These are phyloP conservation scores for Dryas integrifolia DNA, from an alignment of 331 rosid genomes.

Conservation along the genomic window DNA sequence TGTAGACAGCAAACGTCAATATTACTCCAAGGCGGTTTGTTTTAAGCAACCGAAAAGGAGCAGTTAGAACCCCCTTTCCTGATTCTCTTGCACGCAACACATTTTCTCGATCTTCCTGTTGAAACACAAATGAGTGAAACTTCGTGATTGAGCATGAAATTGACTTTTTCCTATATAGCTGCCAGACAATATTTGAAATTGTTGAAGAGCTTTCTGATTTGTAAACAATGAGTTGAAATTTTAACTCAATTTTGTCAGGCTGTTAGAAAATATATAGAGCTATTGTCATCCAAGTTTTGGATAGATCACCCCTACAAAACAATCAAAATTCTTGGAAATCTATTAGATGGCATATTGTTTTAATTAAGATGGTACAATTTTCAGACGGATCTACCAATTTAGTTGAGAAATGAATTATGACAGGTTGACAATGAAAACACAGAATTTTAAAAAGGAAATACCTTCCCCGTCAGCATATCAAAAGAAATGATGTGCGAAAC, in stretches of 20 bases:
- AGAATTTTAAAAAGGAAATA: constrained; percentile 31
- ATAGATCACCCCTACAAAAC: neutral
- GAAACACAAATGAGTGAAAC: constrained; percentile 25
- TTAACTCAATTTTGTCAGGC: constrained; percentile 6
- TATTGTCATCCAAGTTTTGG: neutral
- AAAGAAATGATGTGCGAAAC: constrained; percentile 77
- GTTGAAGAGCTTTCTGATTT: neutral
- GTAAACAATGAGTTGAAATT: constrained; percentile 7
- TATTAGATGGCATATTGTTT: neutral
- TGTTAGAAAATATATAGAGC: neutral
- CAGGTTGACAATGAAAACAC: neutral
- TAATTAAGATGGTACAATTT: neutral
- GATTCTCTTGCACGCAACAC: constrained; percentile 86
- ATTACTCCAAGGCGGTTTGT: constrained; percentile 84
- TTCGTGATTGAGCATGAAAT: neutral
- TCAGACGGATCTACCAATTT: neutral
- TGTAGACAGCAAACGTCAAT: constrained; percentile 86
- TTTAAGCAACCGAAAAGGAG: constrained; percentile 82
- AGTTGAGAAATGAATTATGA: neutral
- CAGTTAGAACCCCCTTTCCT: constrained; percentile 92
- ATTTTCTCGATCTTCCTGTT: constrained; percentile 85
- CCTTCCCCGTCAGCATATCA: constrained; percentile 86
- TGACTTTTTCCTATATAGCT: neutral
- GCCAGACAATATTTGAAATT: neutral
- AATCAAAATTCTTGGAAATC: neutral